These are phyloP conservation scores for Gymnopus androsaceus DNA, from an alignment of 1,284 basidiomycete genomes.

Conservation along the genomic window DNA sequence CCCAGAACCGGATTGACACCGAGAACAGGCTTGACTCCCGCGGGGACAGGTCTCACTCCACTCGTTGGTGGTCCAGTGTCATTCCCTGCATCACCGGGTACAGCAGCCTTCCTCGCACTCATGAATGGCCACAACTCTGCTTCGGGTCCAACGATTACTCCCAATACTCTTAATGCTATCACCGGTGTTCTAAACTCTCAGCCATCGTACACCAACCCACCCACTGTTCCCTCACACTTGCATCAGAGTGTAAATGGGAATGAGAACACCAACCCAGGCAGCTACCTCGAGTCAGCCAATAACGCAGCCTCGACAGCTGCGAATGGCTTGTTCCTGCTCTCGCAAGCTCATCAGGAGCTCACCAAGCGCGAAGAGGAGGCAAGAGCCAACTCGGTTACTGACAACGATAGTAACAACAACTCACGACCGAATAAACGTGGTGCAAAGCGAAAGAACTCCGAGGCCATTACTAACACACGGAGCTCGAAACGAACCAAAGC, in stretches of 20 bases:
- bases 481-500: conserved; percentile 14
- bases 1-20: conserved; percentile 83
- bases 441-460: conserved; percentile 68
- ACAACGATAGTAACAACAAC: conserved; percentile 28
- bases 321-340: conserved; percentile 91
- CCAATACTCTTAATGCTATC: conserved; percentile 85
- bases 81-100: conserved; percentile 88
- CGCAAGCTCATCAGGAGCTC: conserved; percentile 93
- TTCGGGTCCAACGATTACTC: conserved; percentile 80
- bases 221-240: conserved; percentile 17
- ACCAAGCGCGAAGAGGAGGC: conserved; percentile 84
- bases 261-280: conserved; percentile 24
- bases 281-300: conserved; percentile 47
- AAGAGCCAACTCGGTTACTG: conserved; percentile 40
- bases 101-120: conserved; percentile 89
- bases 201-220: neutral
- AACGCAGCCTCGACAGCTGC: conserved; percentile 71
- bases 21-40: conserved; percentile 39
- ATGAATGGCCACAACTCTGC: conserved; percentile 32
- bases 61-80: conserved; percentile 74
- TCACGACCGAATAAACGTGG: conserved; percentile 50
- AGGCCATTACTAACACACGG: conserved; percentile 36
- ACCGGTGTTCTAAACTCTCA: conserved; percentile 64
- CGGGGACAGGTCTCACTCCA: conserved; percentile 80
- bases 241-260: conserved; percentile 12